phyloP scores from a whole-genome alignment of 140 eudicot species.

The Stevia rebaudiana region DNA sequence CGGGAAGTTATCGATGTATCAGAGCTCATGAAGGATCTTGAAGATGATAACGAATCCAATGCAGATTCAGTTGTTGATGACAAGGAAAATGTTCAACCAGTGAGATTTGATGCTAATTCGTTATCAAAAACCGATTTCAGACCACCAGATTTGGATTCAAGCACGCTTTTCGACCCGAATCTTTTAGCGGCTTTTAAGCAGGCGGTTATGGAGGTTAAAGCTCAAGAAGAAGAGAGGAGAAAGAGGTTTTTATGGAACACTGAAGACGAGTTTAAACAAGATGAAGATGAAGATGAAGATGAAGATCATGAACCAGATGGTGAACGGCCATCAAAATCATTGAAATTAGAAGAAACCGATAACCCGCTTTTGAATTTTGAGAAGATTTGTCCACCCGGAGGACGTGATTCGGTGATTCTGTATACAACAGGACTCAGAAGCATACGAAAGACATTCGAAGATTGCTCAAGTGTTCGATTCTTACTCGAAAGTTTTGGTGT shows the following conservation, averaged over 20 bases:
- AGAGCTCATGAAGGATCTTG: slow-evolving; percentile 69
- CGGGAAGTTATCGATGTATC: slow-evolving; percentile 55
- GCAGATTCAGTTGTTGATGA: slow-evolving; percentile 29
- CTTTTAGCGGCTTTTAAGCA: slow-evolving; percentile 55
- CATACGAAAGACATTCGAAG: slow-evolving; percentile 83
- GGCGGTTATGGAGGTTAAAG: slow-evolving; percentile 53
- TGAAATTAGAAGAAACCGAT: slow-evolving; percentile 30
- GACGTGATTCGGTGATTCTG: slow-evolving; percentile 51
- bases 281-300: slow-evolving; percentile 5
- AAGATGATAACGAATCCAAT: slow-evolving; percentile 41
- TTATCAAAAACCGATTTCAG: slow-evolving; percentile 49
- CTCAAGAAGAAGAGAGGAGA: slow-evolving; percentile 47
- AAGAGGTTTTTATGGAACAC: slow-evolving; percentile 16
- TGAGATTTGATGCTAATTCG: slow-evolving; percentile 17
- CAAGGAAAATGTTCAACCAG: slow-evolving; percentile 60
- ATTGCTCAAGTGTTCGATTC: slow-evolving; percentile 58
- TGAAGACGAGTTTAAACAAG: slow-evolving; percentile 10
- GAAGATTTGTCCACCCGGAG: slow-evolving; percentile 81
- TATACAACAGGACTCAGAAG: slow-evolving; percentile 92
- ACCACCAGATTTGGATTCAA: slow-evolving; percentile 61
- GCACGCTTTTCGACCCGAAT: slow-evolving; percentile 51
- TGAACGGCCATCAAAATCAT: slow-evolving; percentile 39
- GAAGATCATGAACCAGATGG: slow-evolving; percentile 9
- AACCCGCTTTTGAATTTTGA: slow-evolving; percentile 52
- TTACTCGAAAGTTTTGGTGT: slow-evolving; percentile 57